A percentile compares a stretch with the other conserved stretches of the same genome.
Conservation (phyloP, 768 basidiomycete species). For the Dacryopinax spathularia region DNA sequence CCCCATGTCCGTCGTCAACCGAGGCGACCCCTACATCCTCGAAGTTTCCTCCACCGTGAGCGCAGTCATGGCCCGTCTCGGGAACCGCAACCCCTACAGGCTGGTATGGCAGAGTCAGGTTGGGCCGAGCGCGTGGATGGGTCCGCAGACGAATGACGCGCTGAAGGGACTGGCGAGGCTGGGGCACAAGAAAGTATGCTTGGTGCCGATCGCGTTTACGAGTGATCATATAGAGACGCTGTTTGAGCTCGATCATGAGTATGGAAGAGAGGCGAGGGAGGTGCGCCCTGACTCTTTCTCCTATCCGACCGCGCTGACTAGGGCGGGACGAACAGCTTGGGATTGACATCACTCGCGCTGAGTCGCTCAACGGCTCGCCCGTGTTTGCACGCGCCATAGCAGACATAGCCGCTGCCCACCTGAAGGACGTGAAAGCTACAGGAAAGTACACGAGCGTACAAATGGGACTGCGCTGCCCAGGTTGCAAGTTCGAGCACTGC, state of each 20-base stretch:
- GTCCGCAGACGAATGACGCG: constrained; percentile 85
- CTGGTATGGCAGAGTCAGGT: constrained; percentile 98
- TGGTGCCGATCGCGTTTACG: constrained; percentile 96
- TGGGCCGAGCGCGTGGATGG: constrained; percentile 96
- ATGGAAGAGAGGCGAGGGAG: constrained; percentile 78
- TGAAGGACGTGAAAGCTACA: constrained; percentile 47
- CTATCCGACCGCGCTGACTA: neutral
- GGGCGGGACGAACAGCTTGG: constrained; percentile 47
- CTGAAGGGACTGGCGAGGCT: constrained; percentile 44
- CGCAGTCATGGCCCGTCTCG: constrained; percentile 79
- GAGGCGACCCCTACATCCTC: constrained; percentile 90
- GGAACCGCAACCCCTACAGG: constrained; percentile 58
- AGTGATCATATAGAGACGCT: constrained; percentile 98
- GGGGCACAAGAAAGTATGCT: constrained; percentile 35
- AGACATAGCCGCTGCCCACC: constrained; percentile 72
- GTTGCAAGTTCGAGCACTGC: constrained; percentile 82
- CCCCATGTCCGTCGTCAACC: constrained; percentile 96
- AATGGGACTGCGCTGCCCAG: constrained; percentile 78
- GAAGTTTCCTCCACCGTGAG: constrained; percentile 91
- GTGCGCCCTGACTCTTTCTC: constrained; percentile 33
- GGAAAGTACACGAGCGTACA: constrained; percentile 59
- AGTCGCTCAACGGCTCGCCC: constrained; percentile 87
- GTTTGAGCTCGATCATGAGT: constrained; percentile 91
- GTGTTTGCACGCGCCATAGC: constrained; percentile 91
- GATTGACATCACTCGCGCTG: constrained; percentile 75